Evolutionary conservation across 2,329 filamentous ascomycete genomes (phyloP).

Genomic region (Aspergillus udagawae): DNA sequence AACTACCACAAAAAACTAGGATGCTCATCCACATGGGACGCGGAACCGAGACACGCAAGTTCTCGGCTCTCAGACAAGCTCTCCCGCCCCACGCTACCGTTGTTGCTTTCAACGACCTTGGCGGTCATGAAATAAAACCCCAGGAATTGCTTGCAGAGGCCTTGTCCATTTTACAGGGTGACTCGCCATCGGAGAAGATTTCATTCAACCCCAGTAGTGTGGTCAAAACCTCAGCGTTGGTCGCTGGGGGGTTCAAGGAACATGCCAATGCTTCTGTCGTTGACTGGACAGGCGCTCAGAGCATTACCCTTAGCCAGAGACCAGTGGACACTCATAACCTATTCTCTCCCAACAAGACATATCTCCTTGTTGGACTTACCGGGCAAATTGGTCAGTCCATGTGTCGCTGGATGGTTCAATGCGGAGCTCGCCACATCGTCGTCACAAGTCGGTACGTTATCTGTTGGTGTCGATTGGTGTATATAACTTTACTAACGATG

Average conservation of each 20-base stretch:
- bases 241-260: not conserved
- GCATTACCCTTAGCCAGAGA: constrained; percentile 2
- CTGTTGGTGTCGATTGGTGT: constrained; percentile 7
- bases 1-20: constrained; percentile 1
- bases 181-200: not conserved
- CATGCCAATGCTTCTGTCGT: not conserved
- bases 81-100: constrained; percentile 1
- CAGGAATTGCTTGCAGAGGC: constrained; percentile 1
- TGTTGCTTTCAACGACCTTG: constrained; percentile 3
- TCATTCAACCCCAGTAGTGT: not conserved
- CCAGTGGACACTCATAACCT: constrained; percentile 8
- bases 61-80: constrained; percentile 3
- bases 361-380: constrained; percentile 27
- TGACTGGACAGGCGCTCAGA: constrained; percentile 6
- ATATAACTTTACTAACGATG: not conserved
- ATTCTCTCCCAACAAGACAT: constrained; percentile 26
- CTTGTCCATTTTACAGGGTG: not conserved
- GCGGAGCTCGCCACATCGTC: constrained; percentile 26
- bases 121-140: not conserved
- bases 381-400: constrained; percentile 29
- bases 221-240: constrained; percentile 3
- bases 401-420: constrained; percentile 26
- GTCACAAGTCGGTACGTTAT: constrained; percentile 24
- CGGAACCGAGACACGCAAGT: not conserved
- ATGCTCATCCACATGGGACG: constrained; percentile 2